Evolutionary conservation across 176 grass and related monocot species (phyloP), one percentile per base, ranked within the genome.

Genomic region (Elymus sibiricus): DNA sequence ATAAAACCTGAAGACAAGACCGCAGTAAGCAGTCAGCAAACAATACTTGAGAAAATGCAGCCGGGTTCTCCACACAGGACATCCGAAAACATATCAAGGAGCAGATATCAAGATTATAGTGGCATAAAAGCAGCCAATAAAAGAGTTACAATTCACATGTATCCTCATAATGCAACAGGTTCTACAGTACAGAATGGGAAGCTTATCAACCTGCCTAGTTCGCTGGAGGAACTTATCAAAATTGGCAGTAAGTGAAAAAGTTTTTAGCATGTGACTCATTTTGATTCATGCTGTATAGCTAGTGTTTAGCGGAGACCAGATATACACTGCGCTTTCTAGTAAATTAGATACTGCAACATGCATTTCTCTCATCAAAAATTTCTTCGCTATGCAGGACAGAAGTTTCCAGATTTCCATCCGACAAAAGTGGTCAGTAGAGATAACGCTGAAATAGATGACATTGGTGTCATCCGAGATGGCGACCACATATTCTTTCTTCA

Each of bases 381-480:
- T 56, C 58, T 70, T 77, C 27, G 56, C 40, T 58, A 82, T 88
- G 79, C 94, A 99, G 97, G 85, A 58, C 86, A 94, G 63, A 93
- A 94, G 85, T 94, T 96, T 86, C 65, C 70, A 53, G 88, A 90
- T 70, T 84, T 79, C 85, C 76, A 83, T 64, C 92, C 92, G 40
- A 94, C 40, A 78, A 93, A 86, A 87, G 56, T 94, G 64, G 60
- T 96, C 67, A 99, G 75, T 78, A 77, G 78, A 94, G 97, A 96
- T 80, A 64, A 90, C 17, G 94, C 92, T 72, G 97, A 99, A 88
- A 99, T 99, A 90, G 94, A 99, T 78, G 92, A 96, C 79, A 91
- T 94, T 28, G 31, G 63, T 79, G 90, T 94, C 64, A 94, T 99
- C 71, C 92, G 88, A 88, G 94, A 99, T 65, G 97, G 89, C 1